These are phyloP conservation scores for Fusarium pilosicola DNA, from an alignment of 2,329 filamentous ascomycete species.

Conservation along the genomic window DNA sequence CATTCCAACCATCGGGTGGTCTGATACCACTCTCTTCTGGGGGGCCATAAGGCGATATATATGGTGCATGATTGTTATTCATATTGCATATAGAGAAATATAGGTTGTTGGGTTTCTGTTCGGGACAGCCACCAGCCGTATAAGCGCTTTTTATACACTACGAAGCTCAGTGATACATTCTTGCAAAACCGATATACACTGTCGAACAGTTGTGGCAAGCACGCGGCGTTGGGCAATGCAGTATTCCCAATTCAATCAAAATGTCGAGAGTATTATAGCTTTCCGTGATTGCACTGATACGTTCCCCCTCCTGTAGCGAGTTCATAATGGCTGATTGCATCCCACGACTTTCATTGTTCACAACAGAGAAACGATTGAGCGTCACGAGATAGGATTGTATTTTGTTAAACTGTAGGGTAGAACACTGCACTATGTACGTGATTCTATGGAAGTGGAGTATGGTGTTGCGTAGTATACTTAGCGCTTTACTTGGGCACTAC, in stretches of 20 bases:
- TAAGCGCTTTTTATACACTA: background rate
- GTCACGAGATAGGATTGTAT: background rate
- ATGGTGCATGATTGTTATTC: background rate
- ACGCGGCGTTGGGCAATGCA: fast-evolving
- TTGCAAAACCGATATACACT: fast-evolving
- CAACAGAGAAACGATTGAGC: background rate
- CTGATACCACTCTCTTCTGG: background rate
- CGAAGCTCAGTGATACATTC: background rate
- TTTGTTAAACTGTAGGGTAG: background rate
- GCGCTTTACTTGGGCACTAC: fast-evolving
- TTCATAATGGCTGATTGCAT: background rate
- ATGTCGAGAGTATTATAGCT: too few relatives aligned
- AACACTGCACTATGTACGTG: background rate
- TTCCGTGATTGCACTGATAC: background rate
- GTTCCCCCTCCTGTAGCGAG: too few relatives aligned
- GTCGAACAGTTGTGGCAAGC: fast-evolving
- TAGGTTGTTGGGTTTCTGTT: background rate
- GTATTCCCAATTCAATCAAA: too few relatives aligned
- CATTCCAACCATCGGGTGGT: too few relatives aligned
- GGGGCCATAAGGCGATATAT: background rate
- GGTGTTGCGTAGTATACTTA: background rate
- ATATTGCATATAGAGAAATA: background rate
- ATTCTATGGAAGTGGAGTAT: background rate
- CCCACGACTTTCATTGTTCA: background rate
- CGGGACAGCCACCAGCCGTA: too few relatives aligned